Base-by-base conservation (phyloP, 768 basidiomycete species). In the Multifurca ochricompacta region DNA sequence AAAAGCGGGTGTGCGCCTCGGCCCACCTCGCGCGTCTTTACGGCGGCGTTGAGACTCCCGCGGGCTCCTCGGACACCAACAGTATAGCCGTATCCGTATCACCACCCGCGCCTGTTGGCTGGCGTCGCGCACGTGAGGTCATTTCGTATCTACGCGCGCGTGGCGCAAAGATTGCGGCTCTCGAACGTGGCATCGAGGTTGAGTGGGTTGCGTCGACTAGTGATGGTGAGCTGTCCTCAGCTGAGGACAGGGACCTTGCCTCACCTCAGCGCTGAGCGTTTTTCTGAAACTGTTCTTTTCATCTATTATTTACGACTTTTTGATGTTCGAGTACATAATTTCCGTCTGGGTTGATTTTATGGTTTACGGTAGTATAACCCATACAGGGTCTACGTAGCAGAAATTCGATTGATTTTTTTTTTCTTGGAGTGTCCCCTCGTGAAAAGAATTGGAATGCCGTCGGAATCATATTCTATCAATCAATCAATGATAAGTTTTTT, bases 131-230 rank as follows among this genome's bases (percentile, higher is more conserved):
- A 36, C 70, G 70, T 36, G 92, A 95, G 69, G 84, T 94, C 0
- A 70, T 91, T 14, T 64, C 67, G 39, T 94, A 85, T 66, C 69
- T 95, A 69, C 77, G 76, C 66, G 68, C 69, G 51, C 73, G 78
- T 58, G 92, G 92, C 0, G 92, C 88, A 41, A 83, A 79, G 68
- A 77, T 93, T 62, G 73, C 74, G 23, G 67, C 72, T 25, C 73
- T 79, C 42, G 70, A 71, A 42, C 64, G 73, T 53, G 71, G 72
- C 53, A 71, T 74, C 1, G 69, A 76, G 54, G 83, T 74, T n/a
- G 83, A 82, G 32, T 93, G 91, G 91, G 86, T 80, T 32, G 80
- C 74, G 31, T 67, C 79, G 62, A 79, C 77, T 56, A 85, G 83
- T 60, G 82, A 83, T 46, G 77, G 71, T 2, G 85, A 86, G 56